phyloP scores from a whole-genome alignment of 176 grass and related monocot species.

The Calamus simplicifolius region DNA sequence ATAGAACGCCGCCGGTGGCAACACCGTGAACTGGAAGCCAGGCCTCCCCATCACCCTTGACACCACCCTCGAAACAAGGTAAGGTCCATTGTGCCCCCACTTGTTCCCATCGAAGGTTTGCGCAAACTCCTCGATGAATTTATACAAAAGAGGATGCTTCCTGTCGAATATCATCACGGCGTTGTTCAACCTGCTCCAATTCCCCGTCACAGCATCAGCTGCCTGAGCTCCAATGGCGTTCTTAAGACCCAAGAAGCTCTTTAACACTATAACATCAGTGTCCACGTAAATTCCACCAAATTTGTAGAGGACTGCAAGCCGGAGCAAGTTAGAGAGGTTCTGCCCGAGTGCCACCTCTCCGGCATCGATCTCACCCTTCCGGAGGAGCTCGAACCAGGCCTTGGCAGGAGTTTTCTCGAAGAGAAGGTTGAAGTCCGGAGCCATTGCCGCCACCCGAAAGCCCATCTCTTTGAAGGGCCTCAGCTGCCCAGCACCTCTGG shows the following conservation, averaged over 20 bases:
- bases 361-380: constrained; percentile 35
- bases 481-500: constrained; percentile 29
- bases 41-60: constrained; percentile 19
- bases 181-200: background rate
- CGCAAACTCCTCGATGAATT: constrained; percentile 75
- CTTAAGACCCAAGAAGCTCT: constrained; percentile 19
- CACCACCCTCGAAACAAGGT: constrained; percentile 75
- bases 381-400: constrained; percentile 37
- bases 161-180: background rate
- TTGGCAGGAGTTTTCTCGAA: constrained; percentile 41
- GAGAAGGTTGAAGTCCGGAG: constrained; percentile 57
- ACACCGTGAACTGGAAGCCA: constrained; percentile 29
- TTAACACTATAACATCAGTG: constrained; percentile 64
- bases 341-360: constrained; percentile 69
- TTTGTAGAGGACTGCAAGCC: constrained; percentile 53
- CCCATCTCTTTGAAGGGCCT: constrained; percentile 44
- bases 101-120: constrained; percentile 65
- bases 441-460: constrained; percentile 31
- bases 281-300: constrained; percentile 80
- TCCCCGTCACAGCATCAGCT: background rate
- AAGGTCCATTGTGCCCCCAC: constrained; percentile 90
- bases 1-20: constrained; percentile 72
- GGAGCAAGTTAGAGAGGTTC: constrained; percentile 92
- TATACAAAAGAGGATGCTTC: background rate
- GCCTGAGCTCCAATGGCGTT: background rate